Evolutionary conservation across 2,329 filamentous ascomycete species (phyloP).

Genomic region (Trichophyton schoenleinii): DNA sequence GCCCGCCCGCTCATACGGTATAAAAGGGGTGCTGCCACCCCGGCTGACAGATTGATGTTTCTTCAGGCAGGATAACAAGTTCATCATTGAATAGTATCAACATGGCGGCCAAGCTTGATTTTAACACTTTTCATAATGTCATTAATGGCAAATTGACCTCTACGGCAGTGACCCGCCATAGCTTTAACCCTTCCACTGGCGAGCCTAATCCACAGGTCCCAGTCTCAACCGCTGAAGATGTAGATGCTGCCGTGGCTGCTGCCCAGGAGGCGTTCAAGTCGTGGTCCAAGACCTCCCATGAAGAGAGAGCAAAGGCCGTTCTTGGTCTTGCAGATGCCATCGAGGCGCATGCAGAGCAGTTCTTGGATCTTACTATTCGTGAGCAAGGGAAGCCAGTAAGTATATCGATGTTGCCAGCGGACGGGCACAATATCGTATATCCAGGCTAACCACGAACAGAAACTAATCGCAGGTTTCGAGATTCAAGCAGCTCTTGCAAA

Average conservation of each 20-base stretch:
- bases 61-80: neutral
- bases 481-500: slow-evolving; percentile 16
- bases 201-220: slow-evolving; percentile 41
- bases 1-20: neutral
- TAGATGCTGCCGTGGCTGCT: slow-evolving; percentile 39
- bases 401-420: neutral
- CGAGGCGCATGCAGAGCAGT: slow-evolving; percentile 24
- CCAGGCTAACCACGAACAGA: neutral
- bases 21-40: neutral
- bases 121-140: slow-evolving; percentile 38
- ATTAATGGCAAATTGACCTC: slow-evolving; percentile 39
- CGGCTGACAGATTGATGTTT: neutral
- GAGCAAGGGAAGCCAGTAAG: slow-evolving; percentile 32
- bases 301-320: slow-evolving; percentile 24
- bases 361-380: slow-evolving; percentile 29
- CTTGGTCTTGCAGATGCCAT: slow-evolving; percentile 24
- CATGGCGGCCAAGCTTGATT: slow-evolving; percentile 10
- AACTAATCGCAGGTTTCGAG: slow-evolving; percentile 13
- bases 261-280: slow-evolving; percentile 37
- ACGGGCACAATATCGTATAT: neutral
- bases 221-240: slow-evolving; percentile 36
- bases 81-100: neutral
- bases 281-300: slow-evolving; percentile 32
- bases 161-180: slow-evolving; percentile 35
- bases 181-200: slow-evolving; percentile 41